Conservation (phyloP, 176 grass and related monocot genomes). For the Rhynchospora breviuscula region DNA sequence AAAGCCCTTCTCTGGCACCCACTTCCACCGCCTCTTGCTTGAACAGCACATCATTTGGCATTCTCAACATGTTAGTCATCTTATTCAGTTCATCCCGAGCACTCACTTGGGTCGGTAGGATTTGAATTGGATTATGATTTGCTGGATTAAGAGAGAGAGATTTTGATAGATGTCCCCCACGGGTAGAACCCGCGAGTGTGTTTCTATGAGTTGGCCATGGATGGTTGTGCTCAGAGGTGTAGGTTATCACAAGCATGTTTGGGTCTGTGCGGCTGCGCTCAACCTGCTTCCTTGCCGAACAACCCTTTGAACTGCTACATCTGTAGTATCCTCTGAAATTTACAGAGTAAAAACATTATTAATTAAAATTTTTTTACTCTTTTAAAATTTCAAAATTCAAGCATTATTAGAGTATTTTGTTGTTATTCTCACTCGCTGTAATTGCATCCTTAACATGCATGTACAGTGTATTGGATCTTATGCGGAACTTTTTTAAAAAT, state of each 20-base stretch:
- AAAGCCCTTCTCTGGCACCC: neutral
- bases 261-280: constrained; percentile 98
- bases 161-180: constrained; percentile 24
- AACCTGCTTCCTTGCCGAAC: constrained; percentile 93
- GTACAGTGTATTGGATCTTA: neutral
- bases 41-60: constrained; percentile 12
- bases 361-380: neutral
- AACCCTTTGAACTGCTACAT: constrained; percentile 97
- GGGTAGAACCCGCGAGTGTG: constrained; percentile 71
- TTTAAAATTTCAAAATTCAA: neutral
- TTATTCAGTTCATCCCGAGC: constrained; percentile 15
- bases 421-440: neutral
- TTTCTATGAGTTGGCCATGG: constrained; percentile 94
- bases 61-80: constrained; percentile 16
- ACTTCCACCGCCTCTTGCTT: constrained; percentile 28
- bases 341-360: neutral
- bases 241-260: constrained; percentile 94
- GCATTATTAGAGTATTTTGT: neutral
- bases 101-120: neutral
- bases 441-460: neutral
- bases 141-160: neutral
- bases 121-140: constrained; percentile 8
- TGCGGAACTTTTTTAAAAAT: neutral
- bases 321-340: constrained; percentile 77
- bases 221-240: constrained; percentile 98